These are phyloP conservation scores for Apodospora peruviana DNA, from an alignment of 495 filamentous ascomycete genomes.

Conservation along the genomic window DNA sequence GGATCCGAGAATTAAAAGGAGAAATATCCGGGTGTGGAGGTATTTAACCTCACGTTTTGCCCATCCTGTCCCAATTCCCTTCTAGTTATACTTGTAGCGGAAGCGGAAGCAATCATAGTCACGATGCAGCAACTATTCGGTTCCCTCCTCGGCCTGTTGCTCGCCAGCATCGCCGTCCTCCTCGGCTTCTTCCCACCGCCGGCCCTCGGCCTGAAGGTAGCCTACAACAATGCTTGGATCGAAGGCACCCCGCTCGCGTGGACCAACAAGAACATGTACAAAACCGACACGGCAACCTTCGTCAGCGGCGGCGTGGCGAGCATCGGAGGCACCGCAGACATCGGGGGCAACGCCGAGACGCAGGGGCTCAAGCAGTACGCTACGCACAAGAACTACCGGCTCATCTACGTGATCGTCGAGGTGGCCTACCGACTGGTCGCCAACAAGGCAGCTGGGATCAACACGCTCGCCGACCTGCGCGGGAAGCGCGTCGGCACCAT, in stretches of 20 bases:
- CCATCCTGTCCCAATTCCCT: too few species aligned
- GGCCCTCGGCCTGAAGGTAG: constrained; percentile 1
- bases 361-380: constrained; percentile 36
- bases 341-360: constrained; percentile 42
- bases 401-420: constrained; percentile 36
- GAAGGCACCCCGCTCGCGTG: constrained; percentile 27
- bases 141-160: too few species aligned
- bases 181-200: neutral
- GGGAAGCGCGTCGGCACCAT: constrained; percentile 40
- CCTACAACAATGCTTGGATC: constrained; percentile 10
- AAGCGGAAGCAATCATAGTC: too few species aligned
- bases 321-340: constrained; percentile 22
- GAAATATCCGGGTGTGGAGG: too few species aligned
- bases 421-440: constrained; percentile 42
- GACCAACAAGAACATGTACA: constrained; percentile 28
- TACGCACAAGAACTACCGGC: constrained; percentile 32
- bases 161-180: too few species aligned
- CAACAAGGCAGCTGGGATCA: constrained; percentile 28
- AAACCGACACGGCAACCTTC: constrained; percentile 11
- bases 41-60: too few species aligned
- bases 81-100: too few species aligned
- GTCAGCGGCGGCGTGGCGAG: constrained; percentile 25
- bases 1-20: too few species aligned
- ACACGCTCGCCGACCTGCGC: constrained; percentile 29
- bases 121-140: too few species aligned